Conservation (phyloP, 2,329 filamentous ascomycete genomes). For the Cytospora mali region DNA sequence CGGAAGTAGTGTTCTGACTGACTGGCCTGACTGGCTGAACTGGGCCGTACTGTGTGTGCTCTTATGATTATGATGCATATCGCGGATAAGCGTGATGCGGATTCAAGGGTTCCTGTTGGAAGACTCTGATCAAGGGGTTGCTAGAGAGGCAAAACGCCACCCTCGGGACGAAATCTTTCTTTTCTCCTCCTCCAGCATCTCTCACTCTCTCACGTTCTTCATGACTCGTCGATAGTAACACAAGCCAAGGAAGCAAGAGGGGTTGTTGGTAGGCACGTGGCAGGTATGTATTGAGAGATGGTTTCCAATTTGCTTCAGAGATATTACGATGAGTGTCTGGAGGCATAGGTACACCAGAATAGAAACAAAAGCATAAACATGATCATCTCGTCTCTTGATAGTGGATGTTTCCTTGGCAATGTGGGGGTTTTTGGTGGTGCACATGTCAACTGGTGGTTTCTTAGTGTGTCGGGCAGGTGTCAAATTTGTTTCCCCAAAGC, state of each 20-base stretch:
- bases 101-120: slow-evolving; percentile 2
- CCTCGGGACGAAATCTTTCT: neutral
- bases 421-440: neutral
- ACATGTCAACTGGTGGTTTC: too few species aligned
- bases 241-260: too few species aligned
- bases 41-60: too few species aligned
- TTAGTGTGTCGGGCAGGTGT: neutral
- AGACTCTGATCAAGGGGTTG: neutral
- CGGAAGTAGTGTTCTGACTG: too few species aligned
- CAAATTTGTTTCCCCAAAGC: slow-evolving; percentile 1
- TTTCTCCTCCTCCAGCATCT: neutral
- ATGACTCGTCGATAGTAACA: slow-evolving; percentile 11
- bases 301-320: neutral
- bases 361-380: too few species aligned
- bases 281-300: neutral
- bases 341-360: too few species aligned
- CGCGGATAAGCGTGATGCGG: neutral
- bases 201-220: neutral
- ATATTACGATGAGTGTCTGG: too few species aligned
- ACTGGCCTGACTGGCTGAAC: too few species aligned
- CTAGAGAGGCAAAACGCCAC: slow-evolving; percentile 14
- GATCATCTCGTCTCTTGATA: neutral
- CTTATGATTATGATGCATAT: neutral
- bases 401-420: neutral
- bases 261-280: neutral